Evolutionary conservation across 805 yeast species (phyloP).

Genomic region (Tetrapisispora namnaoensis): DNA sequence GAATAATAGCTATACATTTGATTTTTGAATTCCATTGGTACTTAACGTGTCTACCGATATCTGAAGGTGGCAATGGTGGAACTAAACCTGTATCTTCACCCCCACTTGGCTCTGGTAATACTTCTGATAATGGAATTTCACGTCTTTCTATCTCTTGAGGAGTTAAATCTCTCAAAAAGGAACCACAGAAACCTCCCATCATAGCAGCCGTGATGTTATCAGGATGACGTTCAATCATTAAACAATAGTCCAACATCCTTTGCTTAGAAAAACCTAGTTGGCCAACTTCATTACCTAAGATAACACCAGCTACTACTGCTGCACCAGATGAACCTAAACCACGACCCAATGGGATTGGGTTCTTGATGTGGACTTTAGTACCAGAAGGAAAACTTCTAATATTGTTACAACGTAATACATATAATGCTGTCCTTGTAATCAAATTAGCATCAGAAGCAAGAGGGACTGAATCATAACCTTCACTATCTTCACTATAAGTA

Average conservation of each 20-base stretch:
- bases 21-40: slow-evolving; percentile 75
- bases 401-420: slow-evolving; percentile 78
- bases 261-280: slow-evolving; percentile 60
- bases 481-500: slow-evolving; percentile 57
- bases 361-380: slow-evolving; percentile 67
- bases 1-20: slow-evolving; percentile 84
- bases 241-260: slow-evolving; percentile 85
- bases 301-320: slow-evolving; percentile 94
- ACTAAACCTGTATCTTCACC: slow-evolving; percentile 57
- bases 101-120: slow-evolving; percentile 69
- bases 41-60: slow-evolving; percentile 81
- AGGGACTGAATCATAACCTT: slow-evolving; percentile 78
- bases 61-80: slow-evolving; percentile 75
- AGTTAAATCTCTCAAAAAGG: slow-evolving; percentile 73
- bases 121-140: slow-evolving; percentile 76
- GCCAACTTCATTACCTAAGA: slow-evolving; percentile 81
- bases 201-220: slow-evolving; percentile 97
- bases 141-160: slow-evolving; percentile 63
- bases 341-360: slow-evolving; percentile 93
- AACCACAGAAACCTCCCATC: slow-evolving; percentile 98
- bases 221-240: slow-evolving; percentile 97
- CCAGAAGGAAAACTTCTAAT: slow-evolving; percentile 72
- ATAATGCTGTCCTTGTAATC: slow-evolving; percentile 87
- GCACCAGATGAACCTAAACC: slow-evolving; percentile 98
- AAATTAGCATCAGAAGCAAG: slow-evolving; percentile 66